These are phyloP conservation scores for Dioscorea cayenensis DNA, from an alignment of 116 monocot species.

Conservation along the genomic window DNA sequence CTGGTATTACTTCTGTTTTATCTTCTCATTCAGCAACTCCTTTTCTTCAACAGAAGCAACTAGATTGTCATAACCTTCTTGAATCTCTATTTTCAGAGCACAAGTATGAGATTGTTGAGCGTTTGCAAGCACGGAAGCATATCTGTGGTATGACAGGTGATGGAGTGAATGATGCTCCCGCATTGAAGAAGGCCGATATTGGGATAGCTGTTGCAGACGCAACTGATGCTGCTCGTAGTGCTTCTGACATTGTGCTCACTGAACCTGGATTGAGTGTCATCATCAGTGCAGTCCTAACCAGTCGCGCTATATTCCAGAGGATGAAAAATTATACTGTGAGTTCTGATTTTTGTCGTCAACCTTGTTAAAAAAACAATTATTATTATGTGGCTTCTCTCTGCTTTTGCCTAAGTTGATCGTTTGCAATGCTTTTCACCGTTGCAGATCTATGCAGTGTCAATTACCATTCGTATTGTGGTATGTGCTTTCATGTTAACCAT, in stretches of 20 bases:
- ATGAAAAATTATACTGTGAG: slow-evolving; percentile 85
- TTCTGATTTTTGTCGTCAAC: background rate
- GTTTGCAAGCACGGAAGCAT: slow-evolving; percentile 82
- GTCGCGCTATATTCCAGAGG: slow-evolving; percentile 80
- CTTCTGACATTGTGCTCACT: slow-evolving; percentile 82
- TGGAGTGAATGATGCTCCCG: slow-evolving; percentile 86
- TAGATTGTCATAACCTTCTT: no score
- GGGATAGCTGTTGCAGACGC: slow-evolving; percentile 82
- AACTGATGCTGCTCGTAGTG: slow-evolving; percentile 81
- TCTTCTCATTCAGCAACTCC: no score
- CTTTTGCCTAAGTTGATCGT: background rate
- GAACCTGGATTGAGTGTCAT: slow-evolving; percentile 83
- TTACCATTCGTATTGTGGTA: slow-evolving; percentile 91
- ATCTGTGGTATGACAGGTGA: slow-evolving; percentile 91
- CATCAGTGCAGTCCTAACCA: slow-evolving; percentile 78
- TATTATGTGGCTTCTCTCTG: background rate
- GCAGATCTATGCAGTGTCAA: slow-evolving; percentile 89
- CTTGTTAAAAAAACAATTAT: background rate
- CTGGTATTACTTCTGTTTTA: slow-evolving; percentile 23
- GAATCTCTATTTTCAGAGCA: slow-evolving; percentile 23
- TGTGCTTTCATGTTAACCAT: slow-evolving; percentile 5
- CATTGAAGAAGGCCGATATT: slow-evolving; percentile 81
- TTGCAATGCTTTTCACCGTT: background rate
- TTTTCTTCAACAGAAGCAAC: no score
- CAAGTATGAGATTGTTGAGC: slow-evolving; percentile 80